Evolutionary conservation across 176 grass and related monocot genomes (phyloP).

Genomic region (Carex kokanica): DNA sequence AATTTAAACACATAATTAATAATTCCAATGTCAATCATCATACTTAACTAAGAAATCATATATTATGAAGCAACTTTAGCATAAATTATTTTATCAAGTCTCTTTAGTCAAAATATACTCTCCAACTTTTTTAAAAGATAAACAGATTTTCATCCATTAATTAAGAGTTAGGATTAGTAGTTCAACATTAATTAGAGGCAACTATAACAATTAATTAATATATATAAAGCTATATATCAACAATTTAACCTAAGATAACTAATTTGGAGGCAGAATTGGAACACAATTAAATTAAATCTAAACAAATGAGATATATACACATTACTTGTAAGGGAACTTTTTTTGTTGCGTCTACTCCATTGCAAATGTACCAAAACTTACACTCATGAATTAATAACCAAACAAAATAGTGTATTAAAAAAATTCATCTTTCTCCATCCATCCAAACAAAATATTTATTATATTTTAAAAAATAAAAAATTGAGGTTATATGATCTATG

Average conservation of each 20-base stretch:
- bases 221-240: not conserved
- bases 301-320: not conserved
- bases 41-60: not conserved
- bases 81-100: not conserved
- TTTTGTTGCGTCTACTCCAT: slow-evolving; percentile 16
- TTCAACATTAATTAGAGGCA: not conserved
- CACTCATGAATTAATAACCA: not conserved
- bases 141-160: not conserved
- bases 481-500: not conserved
- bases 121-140: not conserved
- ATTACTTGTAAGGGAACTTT: not conserved
- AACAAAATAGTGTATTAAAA: too few species aligned
- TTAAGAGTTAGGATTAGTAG: not conserved
- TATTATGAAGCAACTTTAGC: not conserved
- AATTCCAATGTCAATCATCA: not conserved
- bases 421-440: too few species aligned
- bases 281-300: not conserved
- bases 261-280: not conserved
- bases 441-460: too few species aligned
- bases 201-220: not conserved
- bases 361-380: not conserved
- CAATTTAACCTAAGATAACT: not conserved
- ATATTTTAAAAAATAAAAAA: too few species aligned
- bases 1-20: not conserved
- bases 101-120: not conserved